Conservation (phyloP, 192 early-diverging fungal genomes). For the Mortierella alpina region DNA sequence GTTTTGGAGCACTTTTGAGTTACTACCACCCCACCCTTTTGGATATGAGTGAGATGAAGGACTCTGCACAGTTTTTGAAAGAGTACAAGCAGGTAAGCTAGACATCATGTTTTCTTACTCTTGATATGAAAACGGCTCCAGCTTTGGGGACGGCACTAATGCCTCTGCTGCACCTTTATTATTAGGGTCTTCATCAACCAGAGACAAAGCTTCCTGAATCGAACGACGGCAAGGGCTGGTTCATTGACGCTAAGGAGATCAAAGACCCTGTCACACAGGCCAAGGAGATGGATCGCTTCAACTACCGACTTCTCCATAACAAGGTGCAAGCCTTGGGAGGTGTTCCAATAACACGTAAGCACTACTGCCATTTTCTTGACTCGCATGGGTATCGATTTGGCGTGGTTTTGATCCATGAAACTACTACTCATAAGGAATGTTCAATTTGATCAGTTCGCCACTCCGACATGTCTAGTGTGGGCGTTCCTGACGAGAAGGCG, state of each 20-base stretch:
- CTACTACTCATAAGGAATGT: background rate
- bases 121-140: background rate
- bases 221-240: slow-evolving; percentile 41
- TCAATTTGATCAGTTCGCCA: slow-evolving; percentile 35
- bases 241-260: slow-evolving; percentile 38
- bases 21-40: slow-evolving; percentile 54
- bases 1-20: slow-evolving; percentile 45
- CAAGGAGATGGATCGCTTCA: slow-evolving; percentile 53
- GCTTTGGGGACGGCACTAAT: background rate
- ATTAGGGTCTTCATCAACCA: slow-evolving; percentile 37
- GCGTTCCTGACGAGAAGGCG: slow-evolving; percentile 55
- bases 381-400: background rate
- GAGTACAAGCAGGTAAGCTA: slow-evolving; percentile 45
- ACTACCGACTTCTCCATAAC: slow-evolving; percentile 46
- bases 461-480: slow-evolving; percentile 46
- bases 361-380: background rate
- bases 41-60: slow-evolving; percentile 47
- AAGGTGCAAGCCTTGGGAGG: slow-evolving; percentile 55
- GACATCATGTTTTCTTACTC: background rate
- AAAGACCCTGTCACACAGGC: slow-evolving; percentile 46
- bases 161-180: background rate
- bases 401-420: background rate
- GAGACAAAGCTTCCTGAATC: slow-evolving; percentile 21
- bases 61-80: slow-evolving; percentile 44
- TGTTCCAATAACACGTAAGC: slow-evolving; percentile 52